Conservation (phyloP, 2,329 filamentous ascomycete species). For the Paraphoma chrysanthemicola region DNA sequence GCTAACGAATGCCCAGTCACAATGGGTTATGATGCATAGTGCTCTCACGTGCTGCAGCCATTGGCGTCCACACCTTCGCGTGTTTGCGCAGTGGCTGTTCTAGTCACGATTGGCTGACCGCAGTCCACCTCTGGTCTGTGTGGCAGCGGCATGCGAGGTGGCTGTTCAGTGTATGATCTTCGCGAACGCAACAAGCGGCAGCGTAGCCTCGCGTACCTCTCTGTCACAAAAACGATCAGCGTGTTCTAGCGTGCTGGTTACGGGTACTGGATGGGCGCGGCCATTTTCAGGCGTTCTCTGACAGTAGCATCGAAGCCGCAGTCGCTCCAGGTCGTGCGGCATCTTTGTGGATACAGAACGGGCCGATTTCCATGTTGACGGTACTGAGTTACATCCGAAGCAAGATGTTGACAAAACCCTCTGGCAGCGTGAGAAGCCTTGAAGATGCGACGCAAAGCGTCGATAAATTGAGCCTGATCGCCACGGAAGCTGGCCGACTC, state of each 20-base stretch:
- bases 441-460: background rate
- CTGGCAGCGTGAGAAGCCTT: background rate
- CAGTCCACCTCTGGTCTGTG: constrained; percentile 14
- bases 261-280: constrained; percentile 7
- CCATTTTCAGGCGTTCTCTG: background rate
- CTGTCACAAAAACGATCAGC: background rate
- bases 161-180: constrained; percentile 12
- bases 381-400: no score
- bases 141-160: background rate
- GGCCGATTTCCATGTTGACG: no score
- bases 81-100: no score
- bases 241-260: constrained; percentile 14
- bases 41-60: constrained; percentile 7
- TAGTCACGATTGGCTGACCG: constrained; percentile 10
- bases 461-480: constrained; percentile 1
- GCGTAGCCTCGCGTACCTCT: background rate
- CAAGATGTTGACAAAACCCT: no score
- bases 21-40: background rate
- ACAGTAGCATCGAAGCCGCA: background rate
- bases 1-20: background rate
- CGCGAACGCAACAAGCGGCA: background rate
- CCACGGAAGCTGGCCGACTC: constrained; percentile 3
- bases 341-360: no score
- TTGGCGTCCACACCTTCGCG: background rate
- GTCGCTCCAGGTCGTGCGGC: no score